These are phyloP conservation scores for Fusarium compactum DNA, from an alignment of 2,329 filamentous ascomycete species.

Conservation along the genomic window DNA sequence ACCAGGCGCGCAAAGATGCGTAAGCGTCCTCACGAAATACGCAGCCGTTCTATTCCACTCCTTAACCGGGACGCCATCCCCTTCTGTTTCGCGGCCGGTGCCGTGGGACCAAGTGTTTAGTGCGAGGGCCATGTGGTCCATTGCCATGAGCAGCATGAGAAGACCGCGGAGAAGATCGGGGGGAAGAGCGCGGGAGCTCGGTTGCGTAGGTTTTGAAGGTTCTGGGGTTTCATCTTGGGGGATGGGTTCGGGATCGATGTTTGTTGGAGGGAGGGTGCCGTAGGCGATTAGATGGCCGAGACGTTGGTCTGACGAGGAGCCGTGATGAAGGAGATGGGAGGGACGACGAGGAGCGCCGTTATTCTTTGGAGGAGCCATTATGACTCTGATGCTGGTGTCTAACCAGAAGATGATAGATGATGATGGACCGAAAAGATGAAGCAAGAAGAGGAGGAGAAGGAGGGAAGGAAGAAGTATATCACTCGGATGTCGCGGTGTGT, in stretches of 20 bases:
- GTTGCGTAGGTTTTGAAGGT: constrained; percentile 36
- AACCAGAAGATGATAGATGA: neutral
- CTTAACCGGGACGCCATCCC: constrained; percentile 52
- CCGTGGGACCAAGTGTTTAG: constrained; percentile 58
- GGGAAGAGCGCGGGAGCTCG: constrained; percentile 52
- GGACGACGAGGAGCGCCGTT: neutral
- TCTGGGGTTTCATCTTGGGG: constrained; percentile 7
- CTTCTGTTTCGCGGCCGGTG: constrained; percentile 53
- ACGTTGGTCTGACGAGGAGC: constrained; percentile 5
- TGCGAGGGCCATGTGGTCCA: constrained; percentile 57
- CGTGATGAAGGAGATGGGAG: neutral
- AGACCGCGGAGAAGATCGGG: constrained; percentile 60
- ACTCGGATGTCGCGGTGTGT: neutral
- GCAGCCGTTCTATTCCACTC: constrained; percentile 55
- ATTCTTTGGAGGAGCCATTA: neutral
- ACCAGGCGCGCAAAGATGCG: constrained; percentile 60
- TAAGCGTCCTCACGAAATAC: constrained; percentile 56
- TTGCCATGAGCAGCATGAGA: constrained; percentile 59
- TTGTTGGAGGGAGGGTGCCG: neutral
- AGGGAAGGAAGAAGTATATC: neutral
- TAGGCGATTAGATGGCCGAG: constrained; percentile 14
- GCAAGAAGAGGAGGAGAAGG: too few relatives aligned
- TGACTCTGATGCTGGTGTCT: neutral
- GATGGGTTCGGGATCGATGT: neutral
- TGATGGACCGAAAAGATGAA: neutral